phyloP scores from a whole-genome alignment of 495 filamentous ascomycete species.

The Friedmanniomyces endolithicus region DNA sequence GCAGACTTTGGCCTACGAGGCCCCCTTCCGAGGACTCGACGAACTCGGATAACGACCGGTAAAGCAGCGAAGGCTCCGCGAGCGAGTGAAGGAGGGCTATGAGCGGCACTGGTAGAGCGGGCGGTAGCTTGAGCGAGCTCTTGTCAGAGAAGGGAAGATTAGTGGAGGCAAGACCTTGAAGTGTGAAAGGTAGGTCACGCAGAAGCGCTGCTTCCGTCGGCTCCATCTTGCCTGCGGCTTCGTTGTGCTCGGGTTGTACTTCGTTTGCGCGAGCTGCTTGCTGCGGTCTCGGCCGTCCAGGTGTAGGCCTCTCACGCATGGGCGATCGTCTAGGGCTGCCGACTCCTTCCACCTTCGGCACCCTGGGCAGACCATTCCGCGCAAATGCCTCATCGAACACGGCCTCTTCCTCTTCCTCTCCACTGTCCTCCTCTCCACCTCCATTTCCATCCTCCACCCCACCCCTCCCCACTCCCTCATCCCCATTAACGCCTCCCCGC shows the following conservation, averaged over 20 bases:
- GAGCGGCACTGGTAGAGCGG: slow-evolving; percentile 68
- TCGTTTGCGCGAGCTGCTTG: slow-evolving; percentile 47
- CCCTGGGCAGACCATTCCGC: slow-evolving; percentile 37
- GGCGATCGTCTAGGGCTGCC: slow-evolving; percentile 74
- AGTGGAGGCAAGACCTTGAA: slow-evolving; percentile 83
- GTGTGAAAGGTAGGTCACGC: slow-evolving; percentile 81
- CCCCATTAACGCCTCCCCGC: background rate
- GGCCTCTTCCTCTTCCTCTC: slow-evolving; percentile 2
- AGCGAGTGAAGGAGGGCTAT: slow-evolving; percentile 79
- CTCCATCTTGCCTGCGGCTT: slow-evolving; percentile 11
- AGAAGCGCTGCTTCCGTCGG: slow-evolving; percentile 60
- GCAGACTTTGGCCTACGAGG: slow-evolving; percentile 80
- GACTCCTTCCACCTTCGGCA: slow-evolving; percentile 42
- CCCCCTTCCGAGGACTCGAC: slow-evolving; percentile 59
- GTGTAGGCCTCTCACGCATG: slow-evolving; percentile 79
- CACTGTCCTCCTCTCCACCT: slow-evolving; percentile 1
- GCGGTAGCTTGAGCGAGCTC: slow-evolving; percentile 57
- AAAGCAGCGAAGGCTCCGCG: slow-evolving; percentile 86
- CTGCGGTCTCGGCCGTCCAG: slow-evolving; percentile 57
- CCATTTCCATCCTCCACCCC: slow-evolving; percentile 9
- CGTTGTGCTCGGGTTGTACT: slow-evolving; percentile 6
- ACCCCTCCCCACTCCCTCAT: background rate
- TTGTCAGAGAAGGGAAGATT: slow-evolving; percentile 62
- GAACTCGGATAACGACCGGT: slow-evolving; percentile 65
- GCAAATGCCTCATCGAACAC: slow-evolving; percentile 45